Base-by-base conservation (phyloP, 768 basidiomycete species). In the Auricularia heimuer region DNA sequence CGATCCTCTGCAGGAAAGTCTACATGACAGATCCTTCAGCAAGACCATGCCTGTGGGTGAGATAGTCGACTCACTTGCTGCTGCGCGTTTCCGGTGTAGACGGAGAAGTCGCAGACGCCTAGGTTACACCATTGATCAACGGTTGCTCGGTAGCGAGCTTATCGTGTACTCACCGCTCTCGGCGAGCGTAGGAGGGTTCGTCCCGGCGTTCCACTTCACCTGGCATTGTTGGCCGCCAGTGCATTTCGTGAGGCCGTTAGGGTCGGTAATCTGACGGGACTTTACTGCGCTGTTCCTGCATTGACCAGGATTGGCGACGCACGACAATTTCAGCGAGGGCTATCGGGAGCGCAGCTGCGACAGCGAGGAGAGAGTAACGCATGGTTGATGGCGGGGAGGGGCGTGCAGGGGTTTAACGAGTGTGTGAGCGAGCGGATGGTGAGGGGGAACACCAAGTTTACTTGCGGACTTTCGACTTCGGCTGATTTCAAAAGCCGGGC, bases 1-100 rank as follows among this genome's bases (percentile, higher is more conserved):
- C 33, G 64, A 64, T 58, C 54, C 36, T 37, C 37, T 64, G 64
- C 12, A 64, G 56, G n/a, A 37, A 37, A 3, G 64, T 64, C 39
- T 64, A 21, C 39, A 42, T 51, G 47, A 4, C 14, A 18, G 11
- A 4, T 18, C 47, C 6, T 10, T 51, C 18, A 51, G 47, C 47
- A 18, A 8, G 14, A 16, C 21, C 11, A 18, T 18, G 47, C 18
- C 47, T 51, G 21, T 6, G 47, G 11, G 18, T 51, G 21, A 8
- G 47, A 12, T 12, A 8, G 18, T 18, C 1, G 47, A 18, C 14
- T 8, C 18, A 51, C 47, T 18, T 51, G 64, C 39, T 64, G 64
- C 21, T 64, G 63, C n/a, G 14, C 24, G 56, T 61, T 64, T 34
- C 64, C 54, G 56, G 24, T 33, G 29, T 64, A 34, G 37, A 39